Percentiles rank a stretch among this genome's conserved stretches.
phyloP scores from a whole-genome alignment of 1,284 basidiomycete genomes.

The Dichomitus squalens region DNA sequence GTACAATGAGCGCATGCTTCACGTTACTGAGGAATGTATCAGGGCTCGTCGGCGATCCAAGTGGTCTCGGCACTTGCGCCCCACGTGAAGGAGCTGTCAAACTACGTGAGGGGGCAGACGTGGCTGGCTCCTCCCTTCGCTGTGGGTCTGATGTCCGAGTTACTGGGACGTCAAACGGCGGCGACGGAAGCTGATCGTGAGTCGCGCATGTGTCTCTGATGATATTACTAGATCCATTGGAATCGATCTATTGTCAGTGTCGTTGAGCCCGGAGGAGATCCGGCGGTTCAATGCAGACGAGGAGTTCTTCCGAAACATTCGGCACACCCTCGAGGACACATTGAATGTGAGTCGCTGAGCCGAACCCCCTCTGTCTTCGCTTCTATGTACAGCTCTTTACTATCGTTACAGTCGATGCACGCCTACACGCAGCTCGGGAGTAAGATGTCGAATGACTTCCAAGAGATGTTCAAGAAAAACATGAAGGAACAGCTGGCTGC shows the following conservation, averaged over 20 bases:
- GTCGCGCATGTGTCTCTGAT: slow-evolving; percentile 16
- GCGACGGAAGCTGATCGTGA: slow-evolving; percentile 41
- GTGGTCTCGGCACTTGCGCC: slow-evolving; percentile 61
- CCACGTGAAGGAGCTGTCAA: slow-evolving; percentile 49
- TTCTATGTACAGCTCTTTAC: background rate
- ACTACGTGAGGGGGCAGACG: slow-evolving; percentile 62
- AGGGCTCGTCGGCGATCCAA: slow-evolving; percentile 70
- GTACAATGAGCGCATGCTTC: background rate
- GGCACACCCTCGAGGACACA: slow-evolving; percentile 50
- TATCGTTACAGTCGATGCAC: slow-evolving; percentile 43
- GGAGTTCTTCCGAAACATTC: slow-evolving; percentile 49
- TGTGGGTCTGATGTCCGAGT: slow-evolving; percentile 39
- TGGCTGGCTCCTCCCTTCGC: slow-evolving; percentile 59
- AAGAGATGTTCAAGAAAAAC: slow-evolving; percentile 42
- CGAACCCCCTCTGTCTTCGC: too few relatives aligned
- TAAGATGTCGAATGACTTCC: slow-evolving; percentile 43
- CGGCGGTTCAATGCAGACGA: slow-evolving; percentile 47
- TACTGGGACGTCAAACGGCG: slow-evolving; percentile 40
- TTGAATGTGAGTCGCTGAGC: slow-evolving; percentile 50
- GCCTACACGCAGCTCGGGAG: slow-evolving; percentile 46
- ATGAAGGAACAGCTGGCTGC: slow-evolving; percentile 55
- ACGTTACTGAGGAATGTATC: background rate
- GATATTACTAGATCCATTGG: background rate
- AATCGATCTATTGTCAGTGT: background rate
- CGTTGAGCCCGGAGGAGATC: slow-evolving; percentile 41